These are phyloP conservation scores for Coemansia aciculifera DNA, from an alignment of 192 early-diverging fungal species.

Conservation along the genomic window DNA sequence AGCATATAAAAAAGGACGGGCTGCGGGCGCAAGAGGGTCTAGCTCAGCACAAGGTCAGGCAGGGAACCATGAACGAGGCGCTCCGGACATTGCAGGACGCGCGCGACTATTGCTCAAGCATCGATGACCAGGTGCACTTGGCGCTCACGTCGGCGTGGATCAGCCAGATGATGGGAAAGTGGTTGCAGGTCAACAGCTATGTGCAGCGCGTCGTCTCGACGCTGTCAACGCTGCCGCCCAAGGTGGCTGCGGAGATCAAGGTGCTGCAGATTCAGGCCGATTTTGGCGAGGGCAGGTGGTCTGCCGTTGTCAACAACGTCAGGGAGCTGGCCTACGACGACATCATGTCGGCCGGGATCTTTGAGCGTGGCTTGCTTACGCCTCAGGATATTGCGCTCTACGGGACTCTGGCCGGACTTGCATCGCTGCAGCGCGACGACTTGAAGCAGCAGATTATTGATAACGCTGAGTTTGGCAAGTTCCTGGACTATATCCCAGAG, in stretches of 20 bases:
- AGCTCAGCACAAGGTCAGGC: constrained; percentile 13
- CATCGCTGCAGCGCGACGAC: constrained; percentile 25
- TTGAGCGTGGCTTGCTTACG: constrained; percentile 16
- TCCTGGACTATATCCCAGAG: constrained; percentile 44
- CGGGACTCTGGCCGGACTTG: constrained; percentile 42
- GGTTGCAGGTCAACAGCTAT: constrained; percentile 40
- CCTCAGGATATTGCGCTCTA: constrained; percentile 46
- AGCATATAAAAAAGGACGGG: constrained; percentile 26
- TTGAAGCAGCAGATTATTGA: constrained; percentile 28
- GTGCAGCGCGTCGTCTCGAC: constrained; percentile 24
- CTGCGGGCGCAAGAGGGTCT: constrained; percentile 15
- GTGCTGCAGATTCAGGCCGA: constrained; percentile 29
- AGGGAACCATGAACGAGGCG: constrained; percentile 28
- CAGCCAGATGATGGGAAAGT: constrained; percentile 22
- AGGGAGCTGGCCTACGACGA: constrained; percentile 13
- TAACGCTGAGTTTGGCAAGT: constrained; percentile 33
- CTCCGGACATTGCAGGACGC: constrained; percentile 30
- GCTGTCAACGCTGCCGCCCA: constrained; percentile 5
- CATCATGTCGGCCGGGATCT: neutral
- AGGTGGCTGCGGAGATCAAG: constrained; percentile 14
- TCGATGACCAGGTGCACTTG: constrained; percentile 29
- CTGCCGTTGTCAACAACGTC: constrained; percentile 12
- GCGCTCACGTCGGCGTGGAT: constrained; percentile 22
- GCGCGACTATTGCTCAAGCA: constrained; percentile 23
- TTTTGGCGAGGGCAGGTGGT: constrained; percentile 40